phyloP scores from a whole-genome alignment of 2,329 filamentous ascomycete genomes.

The Eutypella sp. region DNA sequence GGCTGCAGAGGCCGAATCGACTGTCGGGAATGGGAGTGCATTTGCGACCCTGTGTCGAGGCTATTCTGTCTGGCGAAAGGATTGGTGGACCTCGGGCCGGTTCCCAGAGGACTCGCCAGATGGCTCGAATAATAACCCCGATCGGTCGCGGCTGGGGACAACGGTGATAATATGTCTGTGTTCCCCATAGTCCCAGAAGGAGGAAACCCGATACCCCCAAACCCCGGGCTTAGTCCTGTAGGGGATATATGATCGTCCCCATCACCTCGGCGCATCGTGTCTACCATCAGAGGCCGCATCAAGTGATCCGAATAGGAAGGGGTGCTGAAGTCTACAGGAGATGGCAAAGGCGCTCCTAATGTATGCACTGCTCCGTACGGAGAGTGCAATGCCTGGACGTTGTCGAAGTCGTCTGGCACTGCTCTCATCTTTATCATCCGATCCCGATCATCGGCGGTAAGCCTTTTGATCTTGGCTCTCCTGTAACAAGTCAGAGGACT shows the following conservation, averaged over 20 bases:
- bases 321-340: constrained; percentile 43
- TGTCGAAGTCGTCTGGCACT: constrained; percentile 67
- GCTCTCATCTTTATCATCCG: constrained; percentile 69
- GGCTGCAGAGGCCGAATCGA: constrained; percentile 50
- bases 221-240: constrained; percentile 61
- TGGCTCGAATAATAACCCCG: constrained; percentile 50
- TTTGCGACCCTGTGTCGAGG: constrained; percentile 40
- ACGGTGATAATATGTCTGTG: constrained; percentile 52
- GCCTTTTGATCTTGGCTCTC: constrained; percentile 66
- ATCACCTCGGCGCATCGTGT: constrained; percentile 58
- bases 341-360: constrained; percentile 42
- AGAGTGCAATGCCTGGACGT: constrained; percentile 63
- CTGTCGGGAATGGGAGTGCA: constrained; percentile 40
- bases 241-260: constrained; percentile 64
- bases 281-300: constrained; percentile 64
- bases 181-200: constrained; percentile 45
- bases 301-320: constrained; percentile 55
- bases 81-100: constrained; percentile 45
- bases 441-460: constrained; percentile 65
- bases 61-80: constrained; percentile 47
- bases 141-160: constrained; percentile 50
- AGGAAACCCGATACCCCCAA: constrained; percentile 62
- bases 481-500: constrained; percentile 32
- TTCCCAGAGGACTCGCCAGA: constrained; percentile 41
- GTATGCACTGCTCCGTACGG: constrained; percentile 59